Conservation (phyloP, 495 filamentous ascomycete genomes). For the Xylaria bambusicola region DNA sequence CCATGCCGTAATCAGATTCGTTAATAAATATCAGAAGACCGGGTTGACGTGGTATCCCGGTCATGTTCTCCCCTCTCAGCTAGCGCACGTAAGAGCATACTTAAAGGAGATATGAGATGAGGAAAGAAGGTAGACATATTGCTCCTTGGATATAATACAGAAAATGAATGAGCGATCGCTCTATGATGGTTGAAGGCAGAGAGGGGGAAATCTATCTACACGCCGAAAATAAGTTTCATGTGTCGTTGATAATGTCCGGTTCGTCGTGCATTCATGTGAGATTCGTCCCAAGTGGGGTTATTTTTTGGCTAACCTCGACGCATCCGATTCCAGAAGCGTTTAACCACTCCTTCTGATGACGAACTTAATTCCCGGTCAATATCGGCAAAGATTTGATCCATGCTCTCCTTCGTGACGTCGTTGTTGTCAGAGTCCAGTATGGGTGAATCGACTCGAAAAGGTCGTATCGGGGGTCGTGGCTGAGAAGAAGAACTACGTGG, state of each 20-base stretch:
- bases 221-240: not conserved
- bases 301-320: slow-evolving; percentile 23
- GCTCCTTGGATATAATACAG: slow-evolving; percentile 11
- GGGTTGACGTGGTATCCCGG: not conserved
- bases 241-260: not conserved
- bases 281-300: not conserved
- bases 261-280: not conserved
- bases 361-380: slow-evolving; percentile 34
- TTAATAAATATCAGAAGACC: slow-evolving; percentile 8
- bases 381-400: slow-evolving; percentile 36
- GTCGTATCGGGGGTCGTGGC: slow-evolving; percentile 24
- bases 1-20: slow-evolving; percentile 15
- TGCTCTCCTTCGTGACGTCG: slow-evolving; percentile 31
- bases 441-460: slow-evolving; percentile 22
- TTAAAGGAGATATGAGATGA: slow-evolving; percentile 5
- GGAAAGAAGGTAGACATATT: not conserved
- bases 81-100: not conserved
- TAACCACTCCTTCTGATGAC: slow-evolving; percentile 28
- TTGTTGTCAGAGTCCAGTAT: slow-evolving; percentile 15
- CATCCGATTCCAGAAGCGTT: slow-evolving; percentile 39
- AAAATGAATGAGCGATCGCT: slow-evolving; percentile 9
- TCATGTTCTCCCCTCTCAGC: not conserved
- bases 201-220: not conserved
- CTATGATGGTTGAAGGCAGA: not conserved
- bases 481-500: slow-evolving; percentile 32